Conservation (phyloP, 2,329 filamentous ascomycete species). For the Lasiodiplodia sp. region DNA sequence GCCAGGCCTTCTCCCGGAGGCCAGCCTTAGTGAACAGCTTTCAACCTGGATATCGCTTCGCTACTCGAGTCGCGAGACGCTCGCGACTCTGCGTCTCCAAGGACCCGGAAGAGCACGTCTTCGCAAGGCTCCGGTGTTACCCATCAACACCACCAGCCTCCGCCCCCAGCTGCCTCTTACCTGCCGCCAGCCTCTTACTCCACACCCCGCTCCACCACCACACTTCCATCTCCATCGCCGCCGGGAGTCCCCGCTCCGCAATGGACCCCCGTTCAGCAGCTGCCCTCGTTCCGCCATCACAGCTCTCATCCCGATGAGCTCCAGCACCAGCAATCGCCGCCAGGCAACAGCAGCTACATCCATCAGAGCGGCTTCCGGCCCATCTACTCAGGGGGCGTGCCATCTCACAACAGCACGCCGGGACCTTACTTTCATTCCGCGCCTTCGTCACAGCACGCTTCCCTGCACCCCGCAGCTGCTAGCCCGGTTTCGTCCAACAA, state of each 20-base stretch:
- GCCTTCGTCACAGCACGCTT: constrained; percentile 1
- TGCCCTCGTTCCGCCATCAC: constrained; percentile 5
- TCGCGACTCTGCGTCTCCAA: constrained; percentile 70
- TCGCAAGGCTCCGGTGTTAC: constrained; percentile 12
- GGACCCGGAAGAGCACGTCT: constrained; percentile 53
- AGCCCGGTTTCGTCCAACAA: constrained; percentile 38
- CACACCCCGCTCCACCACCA: constrained; percentile 16
- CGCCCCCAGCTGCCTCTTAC: constrained; percentile 47
- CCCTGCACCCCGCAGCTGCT: constrained; percentile 52
- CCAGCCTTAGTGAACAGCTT: constrained; percentile 14
- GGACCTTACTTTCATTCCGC: constrained; percentile 33
- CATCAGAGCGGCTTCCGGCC: constrained; percentile 44
- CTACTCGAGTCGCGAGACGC: constrained; percentile 74
- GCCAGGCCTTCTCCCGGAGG: constrained; percentile 43
- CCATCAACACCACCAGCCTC: constrained; percentile 39
- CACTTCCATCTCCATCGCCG: constrained; percentile 21
- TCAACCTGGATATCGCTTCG: constrained; percentile 93
- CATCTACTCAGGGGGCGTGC: constrained; percentile 40
- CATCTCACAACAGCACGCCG: constrained; percentile 30
- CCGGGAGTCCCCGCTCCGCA: constrained; percentile 10
- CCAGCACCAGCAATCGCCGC: constrained; percentile 40
- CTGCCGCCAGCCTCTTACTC: constrained; percentile 46
- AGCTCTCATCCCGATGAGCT: constrained; percentile 42
- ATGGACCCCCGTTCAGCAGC: constrained; percentile 16
- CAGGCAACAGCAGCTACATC: constrained; percentile 5